Percentiles rank a stretch among this genome's conserved stretches.
phyloP scores from a whole-genome alignment of 2,329 filamentous ascomycete species.

The Anisogramma anomala region DNA sequence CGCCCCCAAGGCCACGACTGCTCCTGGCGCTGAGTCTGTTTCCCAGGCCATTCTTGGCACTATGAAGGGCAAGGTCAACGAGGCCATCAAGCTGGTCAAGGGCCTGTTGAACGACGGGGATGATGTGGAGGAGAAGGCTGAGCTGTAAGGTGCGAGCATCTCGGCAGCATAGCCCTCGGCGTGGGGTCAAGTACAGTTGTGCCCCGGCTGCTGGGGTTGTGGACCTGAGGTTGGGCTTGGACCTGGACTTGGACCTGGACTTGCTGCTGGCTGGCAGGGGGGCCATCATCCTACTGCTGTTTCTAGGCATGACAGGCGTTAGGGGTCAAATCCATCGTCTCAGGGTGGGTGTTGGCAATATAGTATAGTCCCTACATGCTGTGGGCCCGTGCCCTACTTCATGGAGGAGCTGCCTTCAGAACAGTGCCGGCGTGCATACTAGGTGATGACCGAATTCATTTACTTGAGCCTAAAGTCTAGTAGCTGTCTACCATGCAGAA shows the following conservation, averaged over 20 bases:
- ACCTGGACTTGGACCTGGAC: neutral
- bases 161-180: too few relatives aligned
- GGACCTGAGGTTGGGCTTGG: neutral
- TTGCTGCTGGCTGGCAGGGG: neutral
- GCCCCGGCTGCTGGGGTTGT: too few relatives aligned
- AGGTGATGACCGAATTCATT: too few relatives aligned
- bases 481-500: too few relatives aligned
- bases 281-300: neutral
- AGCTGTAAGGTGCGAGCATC: slow-evolving; percentile 33
- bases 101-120: slow-evolving; percentile 43
- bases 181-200: too few relatives aligned
- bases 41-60: slow-evolving; percentile 31
- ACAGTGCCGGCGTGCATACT: too few relatives aligned
- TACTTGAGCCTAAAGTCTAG: too few relatives aligned
- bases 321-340: neutral
- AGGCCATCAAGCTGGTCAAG: slow-evolving; percentile 41
- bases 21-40: slow-evolving; percentile 23
- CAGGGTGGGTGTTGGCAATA: too few relatives aligned
- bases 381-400: too few relatives aligned
- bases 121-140: slow-evolving; percentile 46
- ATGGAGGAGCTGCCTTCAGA: too few relatives aligned
- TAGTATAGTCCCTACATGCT: too few relatives aligned
- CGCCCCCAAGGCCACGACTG: slow-evolving; percentile 18
- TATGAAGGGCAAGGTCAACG: slow-evolving; percentile 33
- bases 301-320: neutral